These are phyloP conservation scores for Nicotiana otophora DNA, from an alignment of 257 asterid genomes.

Conservation along the genomic window DNA sequence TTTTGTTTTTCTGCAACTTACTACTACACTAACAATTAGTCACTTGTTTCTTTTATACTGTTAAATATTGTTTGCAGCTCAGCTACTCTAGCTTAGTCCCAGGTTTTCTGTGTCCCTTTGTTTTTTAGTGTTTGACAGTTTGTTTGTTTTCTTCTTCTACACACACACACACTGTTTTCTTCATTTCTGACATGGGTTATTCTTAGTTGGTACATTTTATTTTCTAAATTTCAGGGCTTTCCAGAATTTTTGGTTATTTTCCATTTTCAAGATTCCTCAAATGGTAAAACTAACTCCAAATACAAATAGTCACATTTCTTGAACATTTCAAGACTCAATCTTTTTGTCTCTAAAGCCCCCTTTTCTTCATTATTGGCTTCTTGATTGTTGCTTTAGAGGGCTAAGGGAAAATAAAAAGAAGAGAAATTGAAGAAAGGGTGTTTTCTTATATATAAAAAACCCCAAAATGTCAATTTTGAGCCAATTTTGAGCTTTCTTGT, in stretches of 20 bases:
- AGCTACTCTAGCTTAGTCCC: constrained; percentile 1
- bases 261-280: constrained; percentile 17
- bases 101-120: constrained; percentile 6
- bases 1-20: not conserved
- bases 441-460: not conserved
- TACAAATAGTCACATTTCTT: constrained; percentile 4
- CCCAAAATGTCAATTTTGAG: no score
- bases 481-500: not conserved
- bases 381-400: not conserved
- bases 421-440: not conserved
- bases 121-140: not conserved
- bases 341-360: not conserved
- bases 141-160: not conserved
- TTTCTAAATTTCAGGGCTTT: not conserved
- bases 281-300: constrained; percentile 8
- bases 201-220: not conserved
- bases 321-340: not conserved
- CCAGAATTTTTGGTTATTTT: constrained; percentile 6
- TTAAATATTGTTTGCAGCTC: not conserved
- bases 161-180: not conserved
- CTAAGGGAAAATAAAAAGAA: not conserved
- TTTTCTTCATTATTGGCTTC: not conserved
- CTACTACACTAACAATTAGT: not conserved
- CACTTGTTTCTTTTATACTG: not conserved
- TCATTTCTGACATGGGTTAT: not conserved